Base-by-base conservation (phyloP, 495 filamentous ascomycete genomes). In the Annulohypoxylon stygium region DNA sequence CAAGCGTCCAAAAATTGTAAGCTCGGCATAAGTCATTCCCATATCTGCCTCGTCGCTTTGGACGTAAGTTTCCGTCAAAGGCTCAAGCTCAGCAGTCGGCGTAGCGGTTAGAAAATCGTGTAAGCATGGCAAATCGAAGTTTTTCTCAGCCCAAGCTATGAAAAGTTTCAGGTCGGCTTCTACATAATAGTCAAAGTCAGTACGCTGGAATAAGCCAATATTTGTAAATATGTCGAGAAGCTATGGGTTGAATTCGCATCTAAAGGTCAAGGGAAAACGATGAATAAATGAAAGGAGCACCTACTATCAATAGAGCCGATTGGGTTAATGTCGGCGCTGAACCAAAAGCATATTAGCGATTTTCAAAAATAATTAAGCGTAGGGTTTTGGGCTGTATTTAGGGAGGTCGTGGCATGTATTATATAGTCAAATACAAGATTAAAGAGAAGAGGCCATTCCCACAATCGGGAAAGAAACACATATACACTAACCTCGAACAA, bases 1-100 rank as follows among this genome's bases (percentile, higher is more conserved):
- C 14, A 97, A 81, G 4, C 62, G 67, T 4, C 70, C 91, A 73
- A 92, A 92, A 10, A 85, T 79, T 10, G 85, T 84, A 9, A 88
- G 80, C 59, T 90, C 88, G 23, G 80, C 79, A 48, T 90, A 90
- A 0, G 86, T 89, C 79, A 89, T 82, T 30, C 80, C 78, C 78
- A 75, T 75, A 45, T 75, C 71, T 2, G 83, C 91, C 81, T 97
- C 94, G 76, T 97, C 90, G 25, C 77, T 82, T 71, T 92, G 89
- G 18, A 90, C 86, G 14, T 92, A 92, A 14, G 81, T 82, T 0
- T 87, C 79, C 1, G 92, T 93, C 30, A 94, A 90, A 11, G 94
- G 94, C 72, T 95, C 92, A 0, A 97, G 86, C 78, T 97, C 94
- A 0, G 93, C 94, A 3, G 93, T 96, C 0, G 94, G 94, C 0